Evolutionary conservation across 2,329 filamentous ascomycete species (phyloP), one percentile per base, ranked within the genome.

Genomic region (Cryphonectria naterciae): DNA sequence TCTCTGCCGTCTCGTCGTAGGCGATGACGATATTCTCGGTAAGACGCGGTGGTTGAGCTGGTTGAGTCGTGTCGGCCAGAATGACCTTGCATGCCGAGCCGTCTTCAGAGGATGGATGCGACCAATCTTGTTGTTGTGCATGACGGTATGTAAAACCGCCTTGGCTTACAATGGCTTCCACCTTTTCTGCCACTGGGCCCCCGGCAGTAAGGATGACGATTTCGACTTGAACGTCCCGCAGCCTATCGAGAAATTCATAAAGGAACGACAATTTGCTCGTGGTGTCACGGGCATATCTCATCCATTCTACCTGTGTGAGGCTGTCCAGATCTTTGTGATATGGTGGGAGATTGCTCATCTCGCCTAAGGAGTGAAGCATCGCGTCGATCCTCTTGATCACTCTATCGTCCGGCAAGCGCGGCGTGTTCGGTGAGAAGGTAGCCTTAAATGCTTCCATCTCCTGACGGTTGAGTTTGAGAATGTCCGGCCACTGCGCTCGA

Each of bases 211-310:
- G 75, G 35, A 91, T 83, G 19, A 89, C 78, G 10, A 91, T 77
- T 49, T 83, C 85, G 52, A 82, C 83, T 15, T 84, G 80, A 17
- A 80, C 77, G 22, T 80, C 77, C n/a, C 77, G 75, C 15, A 89
- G 76, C 11, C 78, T 75, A 28, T 84, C 79, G 41, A 90, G 76
- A 4, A 91, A 79, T 73, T 89, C 87, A 61, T 83, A 85, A 7
- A 90, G 75, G 74, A 91, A 91, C 43, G 83, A 84, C 74, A 87
- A 88, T 74, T 91, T 91, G 68, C 86, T 80, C 77, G 89, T 91
- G 13, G 87, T 85, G 67, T 85, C 85, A 69, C 85, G 83, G 1
- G 85, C 83, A 73, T 88, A 87, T 75, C 85, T 89, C 74, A 85
- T 84, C 68, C 83, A 80, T 32, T 85, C 81, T 4, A 78, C 76